Base-by-base conservation (phyloP, 768 basidiomycete genomes). In the Termitomyces sp. region DNA sequence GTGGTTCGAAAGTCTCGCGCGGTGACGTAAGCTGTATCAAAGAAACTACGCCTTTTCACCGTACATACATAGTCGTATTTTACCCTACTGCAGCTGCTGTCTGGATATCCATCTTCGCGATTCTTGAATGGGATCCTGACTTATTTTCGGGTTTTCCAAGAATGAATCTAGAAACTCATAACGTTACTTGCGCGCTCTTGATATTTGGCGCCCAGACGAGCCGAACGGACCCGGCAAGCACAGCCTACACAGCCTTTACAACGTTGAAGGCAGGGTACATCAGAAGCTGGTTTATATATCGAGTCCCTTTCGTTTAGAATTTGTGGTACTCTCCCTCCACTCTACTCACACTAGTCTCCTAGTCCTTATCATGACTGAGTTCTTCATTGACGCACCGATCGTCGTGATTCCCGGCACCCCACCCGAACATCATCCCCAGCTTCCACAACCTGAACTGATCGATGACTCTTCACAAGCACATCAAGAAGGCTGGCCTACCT, bases 401-500 rank as follows among this genome's bases (percentile, higher is more conserved):
- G 31, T 47, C 40, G 63, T 66, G 17, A 66, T 60, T 20, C 58
- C 65, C 9, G 56, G 9, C 29, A 60, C 63, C 46, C 63, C 65
- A 37, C 61, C 58, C 2, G 31, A 56, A 34, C 3, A 3, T 34
- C 37, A 7, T 12, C 49, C 15, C 32, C 38, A 48, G 36, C 49
- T 62, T 25, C 31, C 48, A 15, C 43, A 34, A 36, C n/a, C 51
- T 8, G 45, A 34, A 3, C 1, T 20, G 8, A 15, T 31, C n/a
- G 42, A 60, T 43, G 54, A 56, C 54, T 42, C 20, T 47, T 45
- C 58, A 14, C 43, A 48, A 9, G 15, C 34, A 14, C 36, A 25
- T 25, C 25, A 25, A 25, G 25, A 42, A 14, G 20, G 4, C 15
- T 59, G 58, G 61, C 3, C 52, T 25, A 15, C 61, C 25, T 47